Conservation (phyloP, 1,284 basidiomycete species). For the Trametes hirsuta region DNA sequence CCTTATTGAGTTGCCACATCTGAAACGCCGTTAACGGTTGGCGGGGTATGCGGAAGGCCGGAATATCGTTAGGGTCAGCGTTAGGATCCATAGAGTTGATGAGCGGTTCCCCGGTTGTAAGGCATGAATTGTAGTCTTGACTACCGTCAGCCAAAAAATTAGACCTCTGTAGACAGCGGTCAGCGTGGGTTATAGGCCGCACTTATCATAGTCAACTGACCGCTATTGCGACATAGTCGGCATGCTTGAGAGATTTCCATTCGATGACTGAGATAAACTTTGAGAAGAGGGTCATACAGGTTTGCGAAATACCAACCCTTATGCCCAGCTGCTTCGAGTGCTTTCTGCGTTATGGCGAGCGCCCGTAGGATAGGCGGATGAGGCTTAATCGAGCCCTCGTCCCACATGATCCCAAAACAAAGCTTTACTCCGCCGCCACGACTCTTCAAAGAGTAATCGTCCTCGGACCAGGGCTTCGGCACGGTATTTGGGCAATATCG, state of each 20-base stretch:
- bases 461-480: slow-evolving; percentile 27
- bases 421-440: slow-evolving; percentile 45
- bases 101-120: slow-evolving; percentile 31
- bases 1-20: slow-evolving; percentile 60
- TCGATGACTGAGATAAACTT: slow-evolving; percentile 33
- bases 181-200: background rate
- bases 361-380: slow-evolving; percentile 56
- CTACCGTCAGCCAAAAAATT: slow-evolving; percentile 47
- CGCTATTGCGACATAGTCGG: slow-evolving; percentile 17
- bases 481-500: slow-evolving; percentile 25
- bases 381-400: slow-evolving; percentile 51
- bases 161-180: slow-evolving; percentile 30
- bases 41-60: slow-evolving; percentile 26
- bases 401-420: slow-evolving; percentile 45
- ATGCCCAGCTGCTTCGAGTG: slow-evolving; percentile 52
- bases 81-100: slow-evolving; percentile 44
- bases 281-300: background rate
- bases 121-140: slow-evolving; percentile 47
- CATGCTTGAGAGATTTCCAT: slow-evolving; percentile 44
- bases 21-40: slow-evolving; percentile 44
- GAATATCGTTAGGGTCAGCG: slow-evolving; percentile 25
- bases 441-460: slow-evolving; percentile 32
- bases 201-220: background rate
- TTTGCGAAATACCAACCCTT: slow-evolving; percentile 30
- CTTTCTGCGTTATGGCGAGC: slow-evolving; percentile 46